phyloP scores from a whole-genome alignment of 345 rosid species.

The Syzygium aromaticum region DNA sequence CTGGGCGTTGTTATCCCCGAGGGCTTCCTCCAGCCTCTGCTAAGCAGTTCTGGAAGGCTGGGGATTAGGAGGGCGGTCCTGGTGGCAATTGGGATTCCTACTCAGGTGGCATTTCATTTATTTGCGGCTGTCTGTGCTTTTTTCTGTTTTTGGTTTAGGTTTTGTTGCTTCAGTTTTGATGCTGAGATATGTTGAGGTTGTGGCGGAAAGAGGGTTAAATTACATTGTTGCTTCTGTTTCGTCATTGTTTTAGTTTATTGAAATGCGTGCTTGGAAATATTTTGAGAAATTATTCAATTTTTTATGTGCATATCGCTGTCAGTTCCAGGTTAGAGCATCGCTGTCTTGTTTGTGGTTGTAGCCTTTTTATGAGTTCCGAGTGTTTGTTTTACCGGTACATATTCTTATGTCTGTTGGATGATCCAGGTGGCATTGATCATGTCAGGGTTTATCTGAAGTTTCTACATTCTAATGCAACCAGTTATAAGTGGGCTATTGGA shows the following conservation, averaged over 20 bases:
- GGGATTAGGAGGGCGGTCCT: slow-evolving; percentile 53
- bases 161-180: background rate
- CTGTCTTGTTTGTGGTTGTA: background rate
- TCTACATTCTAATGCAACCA: slow-evolving; percentile 94
- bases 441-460: slow-evolving; percentile 95
- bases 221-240: background rate
- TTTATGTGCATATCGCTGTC: background rate
- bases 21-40: slow-evolving; percentile 46
- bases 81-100: background rate
- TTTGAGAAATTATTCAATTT: background rate
- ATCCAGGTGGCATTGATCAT: slow-evolving; percentile 73
- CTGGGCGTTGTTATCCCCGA: slow-evolving; percentile 24
- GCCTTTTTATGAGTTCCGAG: background rate
- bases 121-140: background rate
- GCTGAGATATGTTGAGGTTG: background rate
- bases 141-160: background rate
- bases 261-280: background rate
- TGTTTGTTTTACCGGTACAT: background rate
- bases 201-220: background rate
- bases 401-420: background rate
- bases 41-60: slow-evolving; percentile 94
- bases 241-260: background rate
- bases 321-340: background rate
- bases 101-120: background rate
- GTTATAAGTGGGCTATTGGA: slow-evolving; percentile 99